Evolutionary conservation across 1,284 basidiomycete species (phyloP), one percentile per base, ranked within the genome.

Genomic region (Clitocybe nebularis): DNA sequence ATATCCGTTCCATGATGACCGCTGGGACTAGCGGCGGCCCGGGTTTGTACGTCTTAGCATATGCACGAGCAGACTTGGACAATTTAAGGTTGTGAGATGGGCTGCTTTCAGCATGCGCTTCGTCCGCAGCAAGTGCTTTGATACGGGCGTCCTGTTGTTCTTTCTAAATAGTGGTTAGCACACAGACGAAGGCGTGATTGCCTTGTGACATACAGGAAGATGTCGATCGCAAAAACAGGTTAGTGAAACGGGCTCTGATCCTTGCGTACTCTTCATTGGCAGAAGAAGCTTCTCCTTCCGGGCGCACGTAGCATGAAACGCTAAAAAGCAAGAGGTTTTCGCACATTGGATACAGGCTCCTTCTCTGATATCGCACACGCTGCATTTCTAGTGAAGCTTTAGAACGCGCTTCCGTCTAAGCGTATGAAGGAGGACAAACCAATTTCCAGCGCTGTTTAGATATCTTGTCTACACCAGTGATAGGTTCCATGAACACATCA

Each of bases 321-420:
- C 94, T 2, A 87, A 77, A 62, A 93, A 95, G 66, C 96, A 99
- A 1, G 81, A 86, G 7, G 81, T 73, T 65, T 93, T 95, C 50
- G 86, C 87, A 64, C 96, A 99, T 63, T 99, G 96, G 33, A 99
- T 96, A 63, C 95, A 98, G 0, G 96, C 95, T 3, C 96, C 96
- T 50, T 80, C 74, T 42, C 79, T 74, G 36, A 86, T 67, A 36
- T 85, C 84, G 60, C 95, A 99, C 21, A 98, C 68, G 6, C 83
- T 86, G 62, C 95, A 99, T 68, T 81, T 84, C 91, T 80, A 37
- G 13, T 19, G 23, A 14, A 48, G 16, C 39, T 36, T 43, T n/a
- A 30, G 28, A 24, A 38, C 34, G 3, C 11, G 21, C 8, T 29
- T 34, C 20, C 17, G 7, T n/a, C 38, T 5, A 6, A 25, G 10